Base-by-base conservation (phyloP, 1,284 basidiomycete species). In the Ceratorhiza oryzae-sativae region DNA sequence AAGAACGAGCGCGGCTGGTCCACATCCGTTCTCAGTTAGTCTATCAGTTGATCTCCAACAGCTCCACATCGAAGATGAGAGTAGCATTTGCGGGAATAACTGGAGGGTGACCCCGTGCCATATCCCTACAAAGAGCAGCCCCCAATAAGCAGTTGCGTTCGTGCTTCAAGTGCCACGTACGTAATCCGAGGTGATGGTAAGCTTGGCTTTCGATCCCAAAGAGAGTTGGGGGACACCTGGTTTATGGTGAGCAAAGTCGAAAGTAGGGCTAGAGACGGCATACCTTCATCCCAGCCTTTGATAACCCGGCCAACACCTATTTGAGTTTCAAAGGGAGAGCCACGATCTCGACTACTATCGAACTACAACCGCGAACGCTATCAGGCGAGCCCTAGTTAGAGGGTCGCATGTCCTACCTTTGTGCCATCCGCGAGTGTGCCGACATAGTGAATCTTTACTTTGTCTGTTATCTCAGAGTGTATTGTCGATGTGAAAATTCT, bases 211-310 rank as follows among this genome's bases (percentile, higher is more conserved):
- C 81, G 92, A 80, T 74, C 92, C 92, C 46, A 93, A 55, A 27
- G 92, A 93, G 75, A 94, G 81, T 82, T 92, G 85, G 18, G 85
- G 86, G 36, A 94, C 90, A 72, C 88, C 90, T 92, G 76, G 78
- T 27, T 45, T 36, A 25, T 25, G 30, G 18, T 63, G 36, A 6
- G n/a, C n/a, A n/a, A n/a, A n/a, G n/a, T n/a, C n/a, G n/a, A n/a
- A n/a, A n/a, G n/a, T n/a, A 60, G 13, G 39, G 9, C 6, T 10
- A 51, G 12, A 67, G 25, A 32, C 15, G 32, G 82, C 84, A 79
- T 78, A 92, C 93, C 93, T 81, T 95, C 93, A 79, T 96, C 93
- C 94, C 94, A 96, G 49, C 93, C 94, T 80, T 86, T 90, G 82
- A 95, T 95, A 71, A 95, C 93, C 79, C 88, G 88, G 42, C 90